phyloP scores from a whole-genome alignment of 768 basidiomycete genomes.

The Hericium alpestre region DNA sequence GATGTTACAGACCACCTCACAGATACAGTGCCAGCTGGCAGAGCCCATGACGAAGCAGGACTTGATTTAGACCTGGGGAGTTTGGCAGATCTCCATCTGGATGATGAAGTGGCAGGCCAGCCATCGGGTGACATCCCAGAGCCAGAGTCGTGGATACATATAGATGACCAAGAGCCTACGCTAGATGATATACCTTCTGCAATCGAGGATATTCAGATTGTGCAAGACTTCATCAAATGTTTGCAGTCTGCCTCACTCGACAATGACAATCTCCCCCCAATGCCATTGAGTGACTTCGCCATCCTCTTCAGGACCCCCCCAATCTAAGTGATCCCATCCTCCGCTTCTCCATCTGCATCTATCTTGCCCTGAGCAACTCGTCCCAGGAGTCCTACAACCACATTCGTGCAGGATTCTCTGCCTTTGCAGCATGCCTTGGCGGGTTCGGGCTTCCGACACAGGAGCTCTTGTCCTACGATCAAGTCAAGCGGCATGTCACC shows the following conservation, averaged over 20 bases:
- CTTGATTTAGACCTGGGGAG: no score
- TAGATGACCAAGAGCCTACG: not conserved
- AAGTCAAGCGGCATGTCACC: not conserved
- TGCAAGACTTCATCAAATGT: not conserved
- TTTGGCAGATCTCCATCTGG: no score
- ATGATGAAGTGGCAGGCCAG: no score
- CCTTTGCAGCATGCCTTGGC: no score
- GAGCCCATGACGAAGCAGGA: no score
- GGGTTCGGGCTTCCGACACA: no score
- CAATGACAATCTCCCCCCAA: not conserved
- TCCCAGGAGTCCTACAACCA: conserved; percentile 4
- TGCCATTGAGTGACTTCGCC: not conserved
- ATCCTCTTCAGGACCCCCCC: conserved; percentile 2
- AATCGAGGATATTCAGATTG: not conserved
- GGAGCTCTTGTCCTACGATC: not conserved
- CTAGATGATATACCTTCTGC: not conserved
- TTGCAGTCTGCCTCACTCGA: not conserved
- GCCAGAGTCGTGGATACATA: not conserved
- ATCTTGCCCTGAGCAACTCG: conserved; percentile 2
- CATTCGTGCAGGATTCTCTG: not conserved
- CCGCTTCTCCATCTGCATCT: conserved; percentile 1
- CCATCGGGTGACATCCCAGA: no score
- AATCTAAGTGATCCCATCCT: not conserved
- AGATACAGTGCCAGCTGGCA: no score
- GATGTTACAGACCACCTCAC: no score